Percentiles rank a stretch among this genome's conserved stretches.
Conservation (phyloP, 75 land plant genomes). For the Larix kaempferi region DNA sequence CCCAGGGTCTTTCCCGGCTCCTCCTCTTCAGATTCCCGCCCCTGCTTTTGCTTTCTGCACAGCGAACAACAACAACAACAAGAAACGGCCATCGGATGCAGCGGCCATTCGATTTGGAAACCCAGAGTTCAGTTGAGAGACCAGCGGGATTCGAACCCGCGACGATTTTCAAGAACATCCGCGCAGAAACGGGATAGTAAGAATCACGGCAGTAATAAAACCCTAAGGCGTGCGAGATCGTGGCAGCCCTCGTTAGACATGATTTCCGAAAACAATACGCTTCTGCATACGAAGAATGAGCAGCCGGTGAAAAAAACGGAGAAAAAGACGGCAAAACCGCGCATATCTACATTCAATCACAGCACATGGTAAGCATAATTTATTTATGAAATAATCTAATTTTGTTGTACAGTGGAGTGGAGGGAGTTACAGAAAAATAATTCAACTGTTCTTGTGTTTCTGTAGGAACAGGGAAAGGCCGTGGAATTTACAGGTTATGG, state of each 20-base stretch:
- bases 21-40: neutral
- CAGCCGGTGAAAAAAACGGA: neutral
- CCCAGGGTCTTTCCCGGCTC: neutral
- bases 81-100: neutral
- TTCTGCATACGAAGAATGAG: constrained; percentile 6
- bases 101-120: neutral
- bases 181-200: neutral
- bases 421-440: too few relatives aligned
- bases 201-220: neutral
- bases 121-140: neutral
- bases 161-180: neutral
- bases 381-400: too few relatives aligned
- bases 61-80: neutral
- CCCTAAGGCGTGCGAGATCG: neutral
- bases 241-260: constrained; percentile 12
- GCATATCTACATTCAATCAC: too few relatives aligned
- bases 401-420: too few relatives aligned
- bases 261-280: neutral
- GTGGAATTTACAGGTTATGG: too few relatives aligned
- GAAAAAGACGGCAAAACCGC: too few relatives aligned
- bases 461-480: too few relatives aligned
- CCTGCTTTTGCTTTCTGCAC: neutral
- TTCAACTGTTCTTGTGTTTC: too few relatives aligned
- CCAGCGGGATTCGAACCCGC: constrained; percentile 5
- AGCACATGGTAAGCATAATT: too few relatives aligned